Conservation (phyloP, 1,284 basidiomycete genomes). For the Ustilago tritici region DNA sequence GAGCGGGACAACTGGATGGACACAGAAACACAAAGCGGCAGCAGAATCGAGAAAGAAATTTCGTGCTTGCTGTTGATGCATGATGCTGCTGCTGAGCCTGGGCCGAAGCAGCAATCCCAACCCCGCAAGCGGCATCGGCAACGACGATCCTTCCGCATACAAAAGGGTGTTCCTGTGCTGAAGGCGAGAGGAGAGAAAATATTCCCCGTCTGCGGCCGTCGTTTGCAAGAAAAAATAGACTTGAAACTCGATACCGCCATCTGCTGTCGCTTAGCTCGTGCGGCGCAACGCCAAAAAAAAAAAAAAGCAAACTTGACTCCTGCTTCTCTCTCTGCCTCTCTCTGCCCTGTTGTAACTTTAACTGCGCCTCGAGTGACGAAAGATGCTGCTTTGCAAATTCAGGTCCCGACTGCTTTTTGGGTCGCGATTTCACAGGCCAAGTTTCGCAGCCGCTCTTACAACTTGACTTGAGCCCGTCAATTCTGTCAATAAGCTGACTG, state of each 20-base stretch:
- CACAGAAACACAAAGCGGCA: constrained; percentile 1
- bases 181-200: neutral
- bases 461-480: no score
- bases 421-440: constrained; percentile 22
- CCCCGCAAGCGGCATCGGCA: constrained; percentile 12
- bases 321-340: no score
- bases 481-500: no score
- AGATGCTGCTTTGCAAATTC: constrained; percentile 8
- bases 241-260: neutral
- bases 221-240: neutral
- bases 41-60: neutral
- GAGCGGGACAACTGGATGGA: constrained; percentile 3
- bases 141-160: constrained; percentile 12
- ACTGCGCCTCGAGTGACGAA: neutral
- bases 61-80: constrained; percentile 6
- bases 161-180: neutral
- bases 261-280: constrained; percentile 12
- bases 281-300: neutral
- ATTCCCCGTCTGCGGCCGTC: constrained; percentile 10
- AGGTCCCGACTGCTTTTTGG: constrained; percentile 11
- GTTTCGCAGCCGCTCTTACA: neutral
- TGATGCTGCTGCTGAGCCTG: constrained; percentile 1
- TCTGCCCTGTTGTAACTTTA: neutral
- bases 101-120: constrained; percentile 12
- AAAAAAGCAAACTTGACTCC: neutral